Base-by-base conservation (phyloP, 2,329 filamentous ascomycete genomes). In the Fusarium albosuccineum region DNA sequence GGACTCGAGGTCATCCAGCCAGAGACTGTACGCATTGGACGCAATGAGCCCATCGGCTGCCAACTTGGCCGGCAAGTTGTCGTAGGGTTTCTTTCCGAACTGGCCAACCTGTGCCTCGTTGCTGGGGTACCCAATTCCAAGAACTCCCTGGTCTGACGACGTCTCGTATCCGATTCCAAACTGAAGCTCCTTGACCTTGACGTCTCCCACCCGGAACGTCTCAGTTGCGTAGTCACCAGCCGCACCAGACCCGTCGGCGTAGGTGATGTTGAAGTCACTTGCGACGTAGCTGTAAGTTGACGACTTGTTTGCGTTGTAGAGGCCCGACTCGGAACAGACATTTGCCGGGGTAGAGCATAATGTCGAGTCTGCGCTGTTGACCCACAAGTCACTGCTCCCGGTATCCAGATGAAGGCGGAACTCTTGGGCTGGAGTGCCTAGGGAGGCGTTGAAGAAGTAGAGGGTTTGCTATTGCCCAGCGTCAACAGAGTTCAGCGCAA, bases 231-330 rank as follows among this genome's bases (percentile, higher is more conserved):
- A 97, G 78, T 96, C 92, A 34, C 94, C 94, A 1, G 81, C 77
- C 1, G 93, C 92, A 6, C 89, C 88, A 0, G 92, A 92, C 45
- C 92, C 92, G 78, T 97, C 94, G 40, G 92, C 91, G 70, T 97
- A 97, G 2, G 89, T 89, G 67, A 97, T 97, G 80, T 95, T 94
- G 82, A 97, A 97, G 62, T 89, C 84, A 73, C 87, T 89, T 66
- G 89, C 89, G 56, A 97, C 78, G 74, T 90, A 93, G 34, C 84
- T 73, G 78, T 94, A 95, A 3, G 93, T 92, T 2, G 91, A 93
- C 0, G 93, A 97, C 1, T 83, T 78, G 75, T 92, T 91, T 40
- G 91, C 85, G 42, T 80, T 77, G 77, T 94, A 97, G 1, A 88
- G 88, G 13, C 92, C 92, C 1, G 87, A 85, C 16, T 78, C 79